phyloP scores from a whole-genome alignment of 2,329 filamentous ascomycete species.

The Botrytis squamosa region DNA sequence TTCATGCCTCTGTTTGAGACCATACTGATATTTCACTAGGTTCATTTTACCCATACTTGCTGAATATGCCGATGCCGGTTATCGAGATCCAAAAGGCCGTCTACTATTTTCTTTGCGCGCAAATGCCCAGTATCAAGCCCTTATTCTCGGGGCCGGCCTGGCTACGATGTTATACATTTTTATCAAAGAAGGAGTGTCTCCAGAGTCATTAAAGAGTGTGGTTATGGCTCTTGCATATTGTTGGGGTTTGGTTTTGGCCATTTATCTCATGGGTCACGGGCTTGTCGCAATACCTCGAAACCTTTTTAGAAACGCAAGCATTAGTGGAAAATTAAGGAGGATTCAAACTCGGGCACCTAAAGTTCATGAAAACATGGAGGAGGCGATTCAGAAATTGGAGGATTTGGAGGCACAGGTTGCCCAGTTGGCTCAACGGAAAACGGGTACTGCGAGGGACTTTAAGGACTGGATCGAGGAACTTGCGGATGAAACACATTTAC shows the following conservation, averaged over 20 bases:
- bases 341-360: conserved; percentile 78
- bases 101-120: conserved; percentile 80
- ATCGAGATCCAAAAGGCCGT: conserved; percentile 79
- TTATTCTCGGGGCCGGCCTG: conserved; percentile 68
- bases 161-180: conserved; percentile 82
- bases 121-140: conserved; percentile 86
- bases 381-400: conserved; percentile 76
- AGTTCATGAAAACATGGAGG: conserved; percentile 82
- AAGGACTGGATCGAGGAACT: conserved; percentile 97
- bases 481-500: conserved; percentile 69
- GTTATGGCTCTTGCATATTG: conserved; percentile 94
- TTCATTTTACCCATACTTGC: conserved; percentile 88
- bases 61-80: conserved; percentile 93
- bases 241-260: conserved; percentile 86
- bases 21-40: conserved; percentile 47
- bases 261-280: conserved; percentile 97
- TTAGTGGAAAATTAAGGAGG: conserved; percentile 69
- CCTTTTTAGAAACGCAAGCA: conserved; percentile 75
- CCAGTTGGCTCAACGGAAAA: conserved; percentile 78
- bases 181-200: conserved; percentile 70
- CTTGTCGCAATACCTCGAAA: conserved; percentile 85
- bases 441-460: conserved; percentile 70
- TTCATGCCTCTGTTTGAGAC: neutral
- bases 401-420: conserved; percentile 77
- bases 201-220: conserved; percentile 73